Base-by-base conservation (phyloP, 2,329 filamentous ascomycete species). In the Aureobasidium sp. region DNA sequence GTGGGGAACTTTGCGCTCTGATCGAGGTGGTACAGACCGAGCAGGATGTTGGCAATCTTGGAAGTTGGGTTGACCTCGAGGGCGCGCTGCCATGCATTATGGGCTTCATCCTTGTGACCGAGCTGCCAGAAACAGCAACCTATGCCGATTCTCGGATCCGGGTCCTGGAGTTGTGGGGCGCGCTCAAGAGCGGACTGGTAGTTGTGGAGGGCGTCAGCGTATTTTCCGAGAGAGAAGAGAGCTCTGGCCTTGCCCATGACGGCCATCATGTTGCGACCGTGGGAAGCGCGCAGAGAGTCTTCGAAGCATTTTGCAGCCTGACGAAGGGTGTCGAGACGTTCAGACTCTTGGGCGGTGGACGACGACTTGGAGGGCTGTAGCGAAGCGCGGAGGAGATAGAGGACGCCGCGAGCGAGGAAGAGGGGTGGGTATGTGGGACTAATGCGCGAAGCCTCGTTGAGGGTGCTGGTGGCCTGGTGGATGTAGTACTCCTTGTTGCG, bases 101-200 rank as follows among this genome's bases (percentile, higher is more conserved):
- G 93, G 8, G 95, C 94, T 69, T 96, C 91, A 37, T 96, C 90
- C 74, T 95, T 97, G 79, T 90, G 91, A 11, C 92, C 92, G 32
- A 99, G 81, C 74, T 96, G 90, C 94, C 95, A 99, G 73, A 97
- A 88, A 78, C 94, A 99, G 75, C 91, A 94, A 49, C 94, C 94
- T 70, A 99, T 93, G 61, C 94, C 94, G 67, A 99, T 93, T 68
- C 95, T 85, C 67, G 94, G 95, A 74, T 99, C 94, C 0, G 94
- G 94, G 70, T 99, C 94, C 45, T 89, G 85, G 69, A 97, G 81
- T 67, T 90, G 86, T 2, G 94, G 94, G 79, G 92, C 91, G 74
- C 89, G 91, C 68, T 86, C 81, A 55, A 99, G 78, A 16, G 91
- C 91, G 63, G 90, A 88, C 76, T 99, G 94, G 72, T 97, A 99